A percentile compares a stretch with the other conserved stretches of the same genome.
These are phyloP conservation scores for Plasmodium adleri DNA, from an alignment of 169 alveolate species.

Conservation along the genomic window DNA sequence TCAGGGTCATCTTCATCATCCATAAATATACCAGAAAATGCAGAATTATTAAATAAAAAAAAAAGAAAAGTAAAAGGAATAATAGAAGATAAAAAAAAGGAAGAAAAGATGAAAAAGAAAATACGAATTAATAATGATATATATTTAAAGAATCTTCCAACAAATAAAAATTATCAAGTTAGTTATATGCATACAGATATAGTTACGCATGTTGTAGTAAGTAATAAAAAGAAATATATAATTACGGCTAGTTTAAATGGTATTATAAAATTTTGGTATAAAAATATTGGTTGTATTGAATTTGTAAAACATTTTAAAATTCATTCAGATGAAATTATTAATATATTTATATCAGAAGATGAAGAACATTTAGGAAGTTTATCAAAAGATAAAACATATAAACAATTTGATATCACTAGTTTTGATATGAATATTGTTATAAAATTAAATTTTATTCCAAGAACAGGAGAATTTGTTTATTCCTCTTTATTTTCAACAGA, in stretches of 20 bases:
- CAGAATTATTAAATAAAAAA: neutral
- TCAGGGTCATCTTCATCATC: too few relatives aligned
- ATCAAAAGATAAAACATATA: slow-evolving; percentile 87
- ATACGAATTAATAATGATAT: slow-evolving; percentile 80
- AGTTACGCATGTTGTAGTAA: slow-evolving; percentile 89
- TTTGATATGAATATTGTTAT: slow-evolving; percentile 84
- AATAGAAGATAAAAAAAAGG: neutral
- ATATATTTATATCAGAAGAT: slow-evolving; percentile 85
- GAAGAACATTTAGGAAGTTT: slow-evolving; percentile 87
- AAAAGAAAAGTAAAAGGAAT: neutral
- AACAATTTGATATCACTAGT: slow-evolving; percentile 85
- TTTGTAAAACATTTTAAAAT: slow-evolving; percentile 97
- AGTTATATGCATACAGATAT: slow-evolving; percentile 93
- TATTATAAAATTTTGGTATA: slow-evolving; percentile 97
- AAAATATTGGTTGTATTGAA: slow-evolving; percentile 94
- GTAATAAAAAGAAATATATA: slow-evolving; percentile 91
- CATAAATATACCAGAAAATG: too few relatives aligned
- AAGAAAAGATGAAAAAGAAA: slow-evolving; percentile 16
- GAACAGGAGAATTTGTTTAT: slow-evolving; percentile 41
- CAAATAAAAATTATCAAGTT: slow-evolving; percentile 88
- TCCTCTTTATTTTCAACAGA: slow-evolving; percentile 25
- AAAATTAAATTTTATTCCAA: slow-evolving; percentile 71
- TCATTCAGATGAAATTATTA: slow-evolving; percentile 90
- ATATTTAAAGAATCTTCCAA: slow-evolving; percentile 88
- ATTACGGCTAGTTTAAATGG: slow-evolving; percentile 97